These are phyloP conservation scores for Hypholoma fasciculare DNA, from an alignment of 768 basidiomycete genomes.

Conservation along the genomic window DNA sequence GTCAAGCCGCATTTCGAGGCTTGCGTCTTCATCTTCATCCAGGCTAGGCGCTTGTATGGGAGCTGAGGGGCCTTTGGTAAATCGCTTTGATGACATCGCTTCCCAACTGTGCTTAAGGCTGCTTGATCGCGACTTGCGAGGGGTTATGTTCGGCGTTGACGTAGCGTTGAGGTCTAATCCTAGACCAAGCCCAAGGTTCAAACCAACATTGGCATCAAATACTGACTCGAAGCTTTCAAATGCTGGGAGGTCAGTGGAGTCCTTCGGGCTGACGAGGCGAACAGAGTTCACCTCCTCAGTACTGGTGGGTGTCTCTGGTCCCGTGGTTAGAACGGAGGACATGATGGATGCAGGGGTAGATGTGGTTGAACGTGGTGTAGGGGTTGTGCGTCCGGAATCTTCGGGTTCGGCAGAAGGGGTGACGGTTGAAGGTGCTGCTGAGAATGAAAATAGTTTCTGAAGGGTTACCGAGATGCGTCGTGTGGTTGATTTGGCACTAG, in stretches of 20 bases:
- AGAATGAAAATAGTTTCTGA: constrained; percentile 39
- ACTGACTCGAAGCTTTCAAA: constrained; percentile 20
- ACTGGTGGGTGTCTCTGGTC: constrained; percentile 36
- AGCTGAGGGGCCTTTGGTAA: not conserved
- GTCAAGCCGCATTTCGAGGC: constrained; percentile 68
- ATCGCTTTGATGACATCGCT: not conserved
- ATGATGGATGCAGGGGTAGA: constrained; percentile 22
- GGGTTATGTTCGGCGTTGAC: not conserved
- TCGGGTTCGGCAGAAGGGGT: constrained; percentile 13
- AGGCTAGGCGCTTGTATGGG: not conserved
- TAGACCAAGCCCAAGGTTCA: constrained; percentile 23
- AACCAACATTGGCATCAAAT: constrained; percentile 19
- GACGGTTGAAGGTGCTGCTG: constrained; percentile 16
- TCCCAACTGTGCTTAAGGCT: constrained; percentile 2
- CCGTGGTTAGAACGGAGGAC: constrained; percentile 21
- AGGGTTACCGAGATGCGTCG: constrained; percentile 40
- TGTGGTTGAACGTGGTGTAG: constrained; percentile 21
- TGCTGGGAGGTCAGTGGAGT: constrained; percentile 11
- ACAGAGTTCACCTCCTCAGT: constrained; percentile 22
- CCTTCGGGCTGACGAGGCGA: constrained; percentile 10
- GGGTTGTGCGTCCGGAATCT: constrained; percentile 20
- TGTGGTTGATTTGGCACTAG: constrained; percentile 25
- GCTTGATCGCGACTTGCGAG: not conserved
- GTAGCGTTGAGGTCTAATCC: constrained; percentile 8
- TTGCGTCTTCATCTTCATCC: constrained; percentile 35